phyloP scores from a whole-genome alignment of 2,329 filamentous ascomycete species.

The Xylariaceae sp. region DNA sequence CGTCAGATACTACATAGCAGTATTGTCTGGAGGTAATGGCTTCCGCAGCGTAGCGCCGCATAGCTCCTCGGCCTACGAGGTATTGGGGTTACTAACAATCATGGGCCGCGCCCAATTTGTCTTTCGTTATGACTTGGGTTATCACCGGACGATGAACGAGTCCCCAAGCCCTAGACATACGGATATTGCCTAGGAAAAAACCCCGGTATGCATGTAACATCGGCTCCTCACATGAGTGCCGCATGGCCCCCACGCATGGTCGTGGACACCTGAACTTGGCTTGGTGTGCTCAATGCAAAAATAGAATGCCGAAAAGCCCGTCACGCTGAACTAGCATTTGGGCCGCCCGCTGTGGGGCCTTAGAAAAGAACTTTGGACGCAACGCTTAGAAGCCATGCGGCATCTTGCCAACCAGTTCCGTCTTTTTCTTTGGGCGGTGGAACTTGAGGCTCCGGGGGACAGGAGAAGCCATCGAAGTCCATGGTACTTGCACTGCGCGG shows the following conservation, averaged over 20 bases:
- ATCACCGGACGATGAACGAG: neutral
- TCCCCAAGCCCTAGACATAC: neutral
- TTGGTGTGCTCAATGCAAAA: neutral
- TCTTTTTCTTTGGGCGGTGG: slow-evolving; percentile 48
- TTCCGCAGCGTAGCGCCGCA: neutral
- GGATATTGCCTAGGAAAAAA: slow-evolving; percentile 1
- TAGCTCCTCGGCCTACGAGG: slow-evolving; percentile 3
- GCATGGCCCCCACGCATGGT: slow-evolving; percentile 4
- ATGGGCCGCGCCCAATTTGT: neutral
- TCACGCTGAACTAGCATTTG: slow-evolving; percentile 2
- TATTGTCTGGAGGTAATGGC: too few relatives aligned
- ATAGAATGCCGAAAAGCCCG: slow-evolving; percentile 1
- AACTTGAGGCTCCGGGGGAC: slow-evolving; percentile 40
- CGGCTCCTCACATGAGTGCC: slow-evolving; percentile 6
- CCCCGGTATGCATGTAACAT: slow-evolving; percentile 5
- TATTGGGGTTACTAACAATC: slow-evolving; percentile 1
- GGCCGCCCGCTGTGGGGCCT: slow-evolving; percentile 14
- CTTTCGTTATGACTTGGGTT: neutral
- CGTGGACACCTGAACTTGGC: neutral
- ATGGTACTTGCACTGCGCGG: slow-evolving; percentile 36
- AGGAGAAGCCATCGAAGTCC: slow-evolving; percentile 38
- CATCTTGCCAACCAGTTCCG: slow-evolving; percentile 58
- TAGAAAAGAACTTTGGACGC: slow-evolving; percentile 57
- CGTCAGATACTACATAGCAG: neutral
- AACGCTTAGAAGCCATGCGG: slow-evolving; percentile 61